A percentile compares a stretch with the other conserved stretches of the same genome.
Conservation (phyloP, 2,329 filamentous ascomycete genomes). For the Madurella fahalii region DNA sequence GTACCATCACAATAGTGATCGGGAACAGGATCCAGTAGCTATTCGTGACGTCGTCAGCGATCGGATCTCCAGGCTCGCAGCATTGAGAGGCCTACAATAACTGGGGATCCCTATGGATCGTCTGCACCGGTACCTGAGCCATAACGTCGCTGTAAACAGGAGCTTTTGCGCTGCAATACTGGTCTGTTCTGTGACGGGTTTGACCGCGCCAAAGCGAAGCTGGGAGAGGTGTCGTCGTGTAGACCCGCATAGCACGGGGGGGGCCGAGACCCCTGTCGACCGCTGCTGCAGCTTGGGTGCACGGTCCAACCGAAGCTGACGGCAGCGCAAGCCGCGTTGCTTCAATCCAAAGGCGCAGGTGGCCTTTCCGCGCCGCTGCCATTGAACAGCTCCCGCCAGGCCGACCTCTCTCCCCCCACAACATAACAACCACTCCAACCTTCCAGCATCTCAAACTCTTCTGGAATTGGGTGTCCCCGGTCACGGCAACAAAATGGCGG, state of each 20-base stretch:
- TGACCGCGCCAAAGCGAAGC: neutral
- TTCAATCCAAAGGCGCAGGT: conserved; percentile 18
- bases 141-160: conserved; percentile 44
- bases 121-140: conserved; percentile 83
- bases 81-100: conserved; percentile 67
- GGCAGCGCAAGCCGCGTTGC: no score
- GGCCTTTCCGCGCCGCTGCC: conserved; percentile 18
- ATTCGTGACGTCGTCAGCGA: conserved; percentile 21
- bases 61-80: neutral
- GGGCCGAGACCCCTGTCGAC: conserved; percentile 11
- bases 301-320: conserved; percentile 7
- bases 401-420: neutral
- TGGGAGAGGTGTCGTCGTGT: conserved; percentile 10
- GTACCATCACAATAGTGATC: conserved; percentile 94
- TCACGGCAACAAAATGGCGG: conserved; percentile 34
- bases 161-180: conserved; percentile 2
- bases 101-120: conserved; percentile 97
- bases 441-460: neutral
- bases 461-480: neutral
- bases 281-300: neutral
- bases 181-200: neutral
- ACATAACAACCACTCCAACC: neutral
- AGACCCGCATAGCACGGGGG: neutral
- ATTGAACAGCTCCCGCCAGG: neutral
- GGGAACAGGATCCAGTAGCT: conserved; percentile 99